Conservation (phyloP, 495 filamentous ascomycete species). For the Letharia columbiana region DNA sequence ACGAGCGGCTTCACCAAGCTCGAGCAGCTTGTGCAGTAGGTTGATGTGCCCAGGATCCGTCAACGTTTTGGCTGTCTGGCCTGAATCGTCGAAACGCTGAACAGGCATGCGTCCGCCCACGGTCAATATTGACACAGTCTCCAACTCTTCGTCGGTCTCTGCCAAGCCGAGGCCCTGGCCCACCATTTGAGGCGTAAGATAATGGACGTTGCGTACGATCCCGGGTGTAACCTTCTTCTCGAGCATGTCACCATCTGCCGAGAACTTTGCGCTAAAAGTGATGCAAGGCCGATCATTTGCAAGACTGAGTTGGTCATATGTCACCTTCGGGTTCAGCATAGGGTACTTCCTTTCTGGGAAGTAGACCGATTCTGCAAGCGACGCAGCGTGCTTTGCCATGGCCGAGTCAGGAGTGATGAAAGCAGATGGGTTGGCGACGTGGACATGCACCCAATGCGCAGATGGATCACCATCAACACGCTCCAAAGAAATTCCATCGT, state of each 20-base stretch:
- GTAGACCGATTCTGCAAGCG: slow-evolving; percentile 60
- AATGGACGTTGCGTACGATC: slow-evolving; percentile 60
- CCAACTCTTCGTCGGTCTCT: slow-evolving; percentile 16
- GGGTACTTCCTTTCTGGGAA: slow-evolving; percentile 59
- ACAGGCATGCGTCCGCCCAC: slow-evolving; percentile 13
- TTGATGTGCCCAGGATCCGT: slow-evolving; percentile 6
- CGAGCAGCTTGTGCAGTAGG: slow-evolving; percentile 12
- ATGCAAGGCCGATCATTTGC: slow-evolving; percentile 56
- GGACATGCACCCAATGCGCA: slow-evolving; percentile 70
- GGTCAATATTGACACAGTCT: slow-evolving; percentile 4
- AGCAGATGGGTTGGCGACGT: slow-evolving; percentile 92
- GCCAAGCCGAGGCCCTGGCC: slow-evolving; percentile 21
- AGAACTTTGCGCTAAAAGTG: slow-evolving; percentile 72
- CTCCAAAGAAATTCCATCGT: slow-evolving; percentile 83
- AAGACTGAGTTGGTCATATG: slow-evolving; percentile 60
- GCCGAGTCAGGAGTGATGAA: slow-evolving; percentile 52
- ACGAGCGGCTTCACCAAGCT: slow-evolving; percentile 14
- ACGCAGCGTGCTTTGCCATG: slow-evolving; percentile 55
- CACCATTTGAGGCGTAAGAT: slow-evolving; percentile 56
- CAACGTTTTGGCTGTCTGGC: slow-evolving; percentile 23
- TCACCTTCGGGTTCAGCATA: slow-evolving; percentile 60
- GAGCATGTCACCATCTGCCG: slow-evolving; percentile 55
- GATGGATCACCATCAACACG: slow-evolving; percentile 45
- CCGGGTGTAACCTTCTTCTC: slow-evolving; percentile 67
- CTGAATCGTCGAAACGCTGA: background rate